Evolutionary conservation across 164 flowering plant genomes (phyloP).

Genomic region (Berberis vulgaris): DNA sequence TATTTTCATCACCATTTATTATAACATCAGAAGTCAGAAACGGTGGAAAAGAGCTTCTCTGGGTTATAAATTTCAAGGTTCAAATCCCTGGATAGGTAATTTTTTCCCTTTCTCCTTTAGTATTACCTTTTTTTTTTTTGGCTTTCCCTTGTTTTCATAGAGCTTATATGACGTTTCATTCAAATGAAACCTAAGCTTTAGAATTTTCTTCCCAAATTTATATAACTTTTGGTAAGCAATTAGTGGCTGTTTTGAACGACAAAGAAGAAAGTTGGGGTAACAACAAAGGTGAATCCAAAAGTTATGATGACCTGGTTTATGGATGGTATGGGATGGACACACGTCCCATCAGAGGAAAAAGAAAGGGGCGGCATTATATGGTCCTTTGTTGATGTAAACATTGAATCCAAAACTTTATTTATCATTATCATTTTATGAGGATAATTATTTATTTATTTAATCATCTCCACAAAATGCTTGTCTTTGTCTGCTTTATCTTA

Average conservation of each 20-base stretch:
- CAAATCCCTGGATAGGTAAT: conserved; percentile 11
- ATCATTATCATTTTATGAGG: background rate
- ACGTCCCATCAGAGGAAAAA: background rate
- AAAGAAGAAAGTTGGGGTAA: too few relatives aligned
- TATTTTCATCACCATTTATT: conserved; percentile 18
- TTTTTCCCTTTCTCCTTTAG: conserved; percentile 11
- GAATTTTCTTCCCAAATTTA: background rate
- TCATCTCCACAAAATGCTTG: too few relatives aligned
- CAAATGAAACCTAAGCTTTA: conserved; percentile 1
- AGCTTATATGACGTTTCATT: conserved; percentile 11
- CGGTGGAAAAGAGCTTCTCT: conserved; percentile 4
- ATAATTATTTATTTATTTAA: too few relatives aligned
- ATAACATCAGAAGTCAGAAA: conserved; percentile 8
- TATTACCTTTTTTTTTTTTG: conserved; percentile 6
- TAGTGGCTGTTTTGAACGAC: too few relatives aligned
- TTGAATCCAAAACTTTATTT: background rate
- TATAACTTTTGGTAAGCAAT: too few relatives aligned
- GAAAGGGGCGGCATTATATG: background rate
- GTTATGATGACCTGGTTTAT: background rate
- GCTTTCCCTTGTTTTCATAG: background rate
- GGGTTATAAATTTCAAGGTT: conserved; percentile 9
- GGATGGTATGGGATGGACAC: background rate
- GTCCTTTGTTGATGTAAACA: conserved; percentile 1
- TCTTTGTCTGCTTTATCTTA: too few relatives aligned
- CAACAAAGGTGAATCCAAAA: background rate